Base-by-base conservation (phyloP, 495 filamentous ascomycete species). In the Aspergillus bridgeri region DNA sequence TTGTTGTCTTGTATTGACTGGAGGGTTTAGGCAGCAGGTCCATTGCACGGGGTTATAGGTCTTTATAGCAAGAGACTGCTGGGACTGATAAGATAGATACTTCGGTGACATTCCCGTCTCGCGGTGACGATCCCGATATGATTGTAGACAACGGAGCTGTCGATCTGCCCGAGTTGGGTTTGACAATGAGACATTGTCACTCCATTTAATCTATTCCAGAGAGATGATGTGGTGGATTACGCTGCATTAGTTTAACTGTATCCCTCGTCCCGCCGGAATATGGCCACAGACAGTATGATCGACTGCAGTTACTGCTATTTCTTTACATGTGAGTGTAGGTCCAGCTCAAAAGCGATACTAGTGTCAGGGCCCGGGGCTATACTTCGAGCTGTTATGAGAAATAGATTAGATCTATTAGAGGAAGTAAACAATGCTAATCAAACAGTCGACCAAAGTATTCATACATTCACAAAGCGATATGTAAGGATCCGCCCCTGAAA, bases 221-320 rank as follows among this genome's bases (percentile, higher is more conserved):
- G 33, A 38, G 33, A 38, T 38, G 8, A 15, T 38, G 33, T 38
- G 33, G 17, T 38, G 17, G 11, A 38, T 13, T 38, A 38, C 33
- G 33, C 33, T 38, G 11, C 9, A 38, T 47, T 47, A 47, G 22
- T 8, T 20, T 47, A 20, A 47, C 20, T 23, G n/a, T 20, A 47
- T 18, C 45, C 45, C 45, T 47, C 45, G 21, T 24, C 17, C 48
- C 48, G 48, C 48, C 48, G 48, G 48, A 50, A n/a, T n/a, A 22
- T 50, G 45, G 22, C 48, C n/a, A 15, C 48, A 50, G 13, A 50
- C 21, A 17, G 48, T 24, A 50, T 50, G 48, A 50, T 50, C 48
- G 23, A 24, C 48, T 9, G 5, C 17, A 3, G 6, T 6, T 50
- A 7, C 54, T 74, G 81, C 79, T 79, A 95, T 69, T 91, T 92